These are phyloP conservation scores for Colletotrichum sp. DNA, from an alignment of 2,329 filamentous ascomycete genomes.

Conservation along the genomic window DNA sequence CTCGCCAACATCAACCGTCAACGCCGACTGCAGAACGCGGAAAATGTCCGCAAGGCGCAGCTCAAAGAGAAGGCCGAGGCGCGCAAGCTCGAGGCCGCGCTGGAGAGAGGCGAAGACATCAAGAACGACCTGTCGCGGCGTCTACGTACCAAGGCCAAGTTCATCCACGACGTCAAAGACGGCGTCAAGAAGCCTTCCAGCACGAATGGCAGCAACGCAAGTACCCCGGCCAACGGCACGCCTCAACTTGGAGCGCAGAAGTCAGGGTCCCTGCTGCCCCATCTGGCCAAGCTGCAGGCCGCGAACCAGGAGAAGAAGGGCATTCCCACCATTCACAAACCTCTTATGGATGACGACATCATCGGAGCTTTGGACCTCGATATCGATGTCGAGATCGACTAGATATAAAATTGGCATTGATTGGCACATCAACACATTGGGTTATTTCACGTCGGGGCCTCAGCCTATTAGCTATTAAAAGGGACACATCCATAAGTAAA, in stretches of 20 bases:
- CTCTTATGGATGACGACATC: constrained; percentile 89
- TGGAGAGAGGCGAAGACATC: constrained; percentile 67
- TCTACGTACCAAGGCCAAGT: constrained; percentile 71
- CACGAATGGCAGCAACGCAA: constrained; percentile 51
- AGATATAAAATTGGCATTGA: constrained; percentile 14
- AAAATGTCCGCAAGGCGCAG: constrained; percentile 89
- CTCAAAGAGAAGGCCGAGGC: constrained; percentile 75
- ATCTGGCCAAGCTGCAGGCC: constrained; percentile 59
- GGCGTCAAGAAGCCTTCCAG: constrained; percentile 26
- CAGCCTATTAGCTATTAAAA: neutral
- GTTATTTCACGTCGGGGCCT: neutral
- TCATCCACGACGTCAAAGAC: constrained; percentile 67
- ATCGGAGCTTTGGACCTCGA: constrained; percentile 89
- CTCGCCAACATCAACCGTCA: constrained; percentile 83
- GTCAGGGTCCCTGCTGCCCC: constrained; percentile 48
- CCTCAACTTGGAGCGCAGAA: constrained; percentile 51
- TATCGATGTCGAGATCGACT: constrained; percentile 86
- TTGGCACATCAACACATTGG: neutral
- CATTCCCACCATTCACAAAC: constrained; percentile 74
- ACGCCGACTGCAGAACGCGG: constrained; percentile 84
- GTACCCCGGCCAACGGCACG: constrained; percentile 57
- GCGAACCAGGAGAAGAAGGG: constrained; percentile 63
- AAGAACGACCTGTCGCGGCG: constrained; percentile 65
- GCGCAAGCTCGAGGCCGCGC: constrained; percentile 64
- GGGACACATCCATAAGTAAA: neutral